Base-by-base conservation (phyloP, 2,329 filamentous ascomycete genomes). In the Penicillium digitatum region DNA sequence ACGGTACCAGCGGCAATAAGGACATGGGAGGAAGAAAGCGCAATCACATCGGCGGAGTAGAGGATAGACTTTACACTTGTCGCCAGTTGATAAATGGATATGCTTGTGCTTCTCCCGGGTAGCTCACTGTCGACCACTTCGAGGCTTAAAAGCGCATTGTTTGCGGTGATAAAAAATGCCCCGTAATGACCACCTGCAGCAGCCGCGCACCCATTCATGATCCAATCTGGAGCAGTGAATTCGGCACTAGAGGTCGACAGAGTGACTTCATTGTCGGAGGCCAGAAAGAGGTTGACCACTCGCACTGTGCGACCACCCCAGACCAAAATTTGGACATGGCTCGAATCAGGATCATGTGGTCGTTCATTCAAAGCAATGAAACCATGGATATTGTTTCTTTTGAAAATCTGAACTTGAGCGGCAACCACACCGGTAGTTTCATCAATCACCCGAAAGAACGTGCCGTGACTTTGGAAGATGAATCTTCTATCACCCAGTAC, bases 1-100 rank as follows among this genome's bases (percentile, higher is more conserved):
- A 93, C 91, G 0, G 94, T 97, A 1, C 94, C 94, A 3, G 89
- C 89, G 7, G 90, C 90, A 48, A 96, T 82, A 20, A 96, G 79
- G 43, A 95, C 78, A 48, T 79, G 78, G 42, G 78, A 76, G 6
- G 72, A 51, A 7, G 80, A 79, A 8, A 85, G 73, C 81, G 87
- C 89, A 37, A 80, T 74, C 18, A 95, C 72, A 66, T 89, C 84
- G 5, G 91, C 93, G 16, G 90, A 89, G 72, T 95, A 99, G 8
- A 99, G 80, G 52, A 95, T 91, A 1, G 91, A 93, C 40, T 89
- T 83, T 8, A 92, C 73, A 34, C 77, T 75, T 5, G 79, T 79
- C 14, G 86, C 74, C 1, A 76, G 57, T 14, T 80, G 69, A 1
- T 66, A 64, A 7, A 66, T 55, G 26, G 67, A 55, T n/a, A 73